These are phyloP conservation scores for Pleurotus djamor DNA, from an alignment of 768 basidiomycete genomes.

Conservation along the genomic window DNA sequence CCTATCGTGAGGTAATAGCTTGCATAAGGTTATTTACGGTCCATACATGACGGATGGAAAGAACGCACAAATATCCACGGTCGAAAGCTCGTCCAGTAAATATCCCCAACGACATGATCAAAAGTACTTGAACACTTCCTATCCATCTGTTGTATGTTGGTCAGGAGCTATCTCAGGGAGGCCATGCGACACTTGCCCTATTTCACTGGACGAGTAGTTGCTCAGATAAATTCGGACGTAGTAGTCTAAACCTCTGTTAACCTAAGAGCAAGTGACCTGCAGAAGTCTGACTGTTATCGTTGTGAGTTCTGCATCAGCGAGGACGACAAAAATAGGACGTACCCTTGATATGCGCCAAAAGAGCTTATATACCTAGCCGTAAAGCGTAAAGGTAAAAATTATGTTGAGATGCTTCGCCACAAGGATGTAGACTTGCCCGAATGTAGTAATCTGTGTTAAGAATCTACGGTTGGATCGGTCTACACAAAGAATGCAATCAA, in stretches of 20 bases:
- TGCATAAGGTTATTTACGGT: background rate
- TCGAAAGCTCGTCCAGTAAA: constrained; percentile 49
- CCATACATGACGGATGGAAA: background rate
- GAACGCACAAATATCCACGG: constrained; percentile 46
- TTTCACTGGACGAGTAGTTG: constrained; percentile 29
- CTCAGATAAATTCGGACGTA: constrained; percentile 36
- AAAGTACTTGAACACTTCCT: constrained; percentile 47
- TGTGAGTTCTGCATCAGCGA: no score
- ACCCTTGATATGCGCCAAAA: constrained; percentile 33
- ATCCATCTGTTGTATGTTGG: constrained; percentile 26
- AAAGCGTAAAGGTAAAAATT: background rate
- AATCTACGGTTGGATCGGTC: constrained; percentile 19
- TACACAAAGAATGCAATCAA: background rate
- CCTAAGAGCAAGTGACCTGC: no score
- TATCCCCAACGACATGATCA: constrained; percentile 41
- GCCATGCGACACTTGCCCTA: constrained; percentile 22
- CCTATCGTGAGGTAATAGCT: constrained; percentile 27
- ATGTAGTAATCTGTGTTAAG: constrained; percentile 39
- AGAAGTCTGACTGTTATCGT: no score
- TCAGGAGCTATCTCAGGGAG: background rate
- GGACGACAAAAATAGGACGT: background rate
- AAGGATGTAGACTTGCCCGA: constrained; percentile 28
- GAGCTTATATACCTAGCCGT: constrained; percentile 30
- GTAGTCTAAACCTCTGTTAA: constrained; percentile 24
- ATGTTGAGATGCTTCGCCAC: background rate